Evolutionary conservation across 352 stramenopile genomes (phyloP), one percentile per base, ranked within the genome.

Genomic region (Globisporangium cylindrosporum): DNA sequence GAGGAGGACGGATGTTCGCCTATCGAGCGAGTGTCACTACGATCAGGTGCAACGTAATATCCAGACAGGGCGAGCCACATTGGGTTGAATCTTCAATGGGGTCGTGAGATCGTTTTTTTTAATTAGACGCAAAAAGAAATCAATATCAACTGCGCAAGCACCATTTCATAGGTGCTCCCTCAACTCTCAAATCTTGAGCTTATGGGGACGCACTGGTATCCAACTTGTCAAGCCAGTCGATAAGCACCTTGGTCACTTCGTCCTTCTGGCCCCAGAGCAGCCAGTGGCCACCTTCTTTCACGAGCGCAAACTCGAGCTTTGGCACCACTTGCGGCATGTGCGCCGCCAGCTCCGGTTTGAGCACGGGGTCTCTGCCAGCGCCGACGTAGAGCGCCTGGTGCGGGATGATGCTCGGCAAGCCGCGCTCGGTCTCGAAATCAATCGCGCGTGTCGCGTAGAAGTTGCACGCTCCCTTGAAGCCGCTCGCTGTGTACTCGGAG

Each of bases 331-430:
- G 53, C 29, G 78, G 68, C 81, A 84, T 87, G 38, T 68, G 38
- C 48, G 62, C 73, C 1, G 74, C 77, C 68, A 83, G 74, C 43
- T 80, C 77, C 1, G 81, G 77, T 53, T 73, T 79, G n/a, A 87
- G 71, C 9, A 86, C 76, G 0, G 66, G 67, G 58, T 89, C 81
- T n/a, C 79, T 57, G 14, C 56, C 66, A 1, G 74, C 75, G 8
- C 64, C 73, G 58, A 88, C 82, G 69, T 72, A 88, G 18, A 88
- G 67, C 24, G 75, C 78, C 15, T 65, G 70, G 59, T 84, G 80
- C 41, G 68, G 61, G 60, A 88, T 78, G 32, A 71, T 65, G 10
- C 43, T 54, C 1, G 71, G 61, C 18, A 85, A 61, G 18, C 76
- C 63, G 29, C 67, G 71, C 70, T 86, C 76, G 18, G 64, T 76